Base-by-base conservation (phyloP, 2,329 filamentous ascomycete species). In the Epichloe elymi region DNA sequence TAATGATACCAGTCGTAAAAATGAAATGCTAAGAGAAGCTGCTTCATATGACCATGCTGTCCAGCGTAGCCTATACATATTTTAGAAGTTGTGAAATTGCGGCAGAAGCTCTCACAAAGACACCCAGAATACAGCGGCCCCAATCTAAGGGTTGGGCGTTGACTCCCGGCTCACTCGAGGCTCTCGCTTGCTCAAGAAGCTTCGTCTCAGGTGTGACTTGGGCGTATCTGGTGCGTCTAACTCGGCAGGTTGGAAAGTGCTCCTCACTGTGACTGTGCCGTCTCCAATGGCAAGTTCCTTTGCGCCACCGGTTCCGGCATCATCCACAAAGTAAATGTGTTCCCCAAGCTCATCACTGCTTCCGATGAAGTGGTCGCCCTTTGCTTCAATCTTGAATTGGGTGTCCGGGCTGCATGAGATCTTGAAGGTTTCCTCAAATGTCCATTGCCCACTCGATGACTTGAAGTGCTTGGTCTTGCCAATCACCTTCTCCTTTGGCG, bases 381-480 rank as follows among this genome's bases (percentile, higher is more conserved):
- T 89, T 55, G 89, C 89, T 56, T 86, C 79, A 54, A 98, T 65
- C 64, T 88, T 86, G 77, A 96, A 97, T 62, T 87, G 83, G 20
- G 86, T 76, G 59, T 96, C 91, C 2, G 91, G 83, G 1, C 83
- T 78, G 68, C 89, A 94, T 11, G 76, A 73, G 20, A 86, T 75
- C 61, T 83, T 89, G 73, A 93, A 91, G 0, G 80, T 82, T 65
- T 95, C 88, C 56, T 88, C 83, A 65, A 82, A 95, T 17, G 72
- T 75, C 54, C 87, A 78, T 3, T 75, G 70, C 2, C 85, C 87
- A 1, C 71, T 72, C 3, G 78, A 70, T 0, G 83, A 77, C 67
- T 95, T 95, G 70, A 86, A 79, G 56, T 93, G 85, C 65, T 95
- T 95, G 20, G 90, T 96, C 74, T 97, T 96, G 70, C 90, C 83